phyloP scores from a whole-genome alignment of 192 early-diverging fungal species.

The Thoreauomyces humboldtii region DNA sequence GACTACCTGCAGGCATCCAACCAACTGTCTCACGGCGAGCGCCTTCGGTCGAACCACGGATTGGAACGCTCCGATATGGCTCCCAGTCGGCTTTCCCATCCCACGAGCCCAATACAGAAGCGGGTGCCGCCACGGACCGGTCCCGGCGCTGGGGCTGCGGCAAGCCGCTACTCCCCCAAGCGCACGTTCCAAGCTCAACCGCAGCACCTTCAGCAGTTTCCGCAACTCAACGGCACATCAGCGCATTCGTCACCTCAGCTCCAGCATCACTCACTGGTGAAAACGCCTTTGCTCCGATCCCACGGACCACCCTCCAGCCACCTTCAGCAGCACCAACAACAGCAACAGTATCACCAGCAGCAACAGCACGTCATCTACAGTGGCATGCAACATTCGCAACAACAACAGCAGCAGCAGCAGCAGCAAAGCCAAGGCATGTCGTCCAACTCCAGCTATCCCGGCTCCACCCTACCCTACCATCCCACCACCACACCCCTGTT shows the following conservation, averaged over 20 bases:
- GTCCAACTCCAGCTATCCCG: neutral
- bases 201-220: neutral
- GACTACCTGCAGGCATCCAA: no score
- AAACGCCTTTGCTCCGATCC: neutral
- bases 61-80: no score
- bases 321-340: constrained; percentile 1
- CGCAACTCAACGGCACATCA: neutral
- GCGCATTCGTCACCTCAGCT: neutral
- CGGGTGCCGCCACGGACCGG: neutral
- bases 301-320: neutral
- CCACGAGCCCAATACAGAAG: neutral
- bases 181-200: neutral
- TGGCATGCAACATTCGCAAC: neutral
- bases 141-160: constrained; percentile 8
- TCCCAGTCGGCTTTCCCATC: no score
- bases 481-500: neutral
- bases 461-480: neutral
- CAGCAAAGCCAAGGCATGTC: neutral
- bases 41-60: no score
- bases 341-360: neutral
- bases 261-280: neutral
- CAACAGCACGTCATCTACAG: neutral
- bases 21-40: no score
- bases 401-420: constrained; percentile 17
- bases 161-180: constrained; percentile 8